phyloP scores from a whole-genome alignment of 805 yeast genomes.

The Clavispora santaluciae region DNA sequence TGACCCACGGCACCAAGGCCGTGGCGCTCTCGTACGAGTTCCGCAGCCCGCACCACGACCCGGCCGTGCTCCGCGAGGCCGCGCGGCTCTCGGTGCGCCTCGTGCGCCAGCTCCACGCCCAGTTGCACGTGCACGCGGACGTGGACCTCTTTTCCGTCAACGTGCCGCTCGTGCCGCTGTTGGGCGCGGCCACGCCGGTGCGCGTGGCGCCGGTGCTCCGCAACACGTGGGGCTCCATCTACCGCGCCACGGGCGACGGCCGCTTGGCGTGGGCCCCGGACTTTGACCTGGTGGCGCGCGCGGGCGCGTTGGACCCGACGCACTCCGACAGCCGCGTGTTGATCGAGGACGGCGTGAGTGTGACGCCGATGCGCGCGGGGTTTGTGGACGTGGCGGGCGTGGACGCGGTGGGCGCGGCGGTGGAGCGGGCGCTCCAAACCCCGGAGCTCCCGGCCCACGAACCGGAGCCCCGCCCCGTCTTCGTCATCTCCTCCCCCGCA shows the following conservation, averaged over 20 bases:
- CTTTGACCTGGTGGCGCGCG: slow-evolving; percentile 60
- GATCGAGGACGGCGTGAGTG: slow-evolving; percentile 55
- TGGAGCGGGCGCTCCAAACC: too few species aligned
- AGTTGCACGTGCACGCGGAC: slow-evolving; percentile 46
- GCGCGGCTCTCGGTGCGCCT: slow-evolving; percentile 62
- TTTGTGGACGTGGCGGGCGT: neutral
- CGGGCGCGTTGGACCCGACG: slow-evolving; percentile 34
- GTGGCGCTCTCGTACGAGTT: slow-evolving; percentile 89
- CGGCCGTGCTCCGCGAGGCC: slow-evolving; percentile 54
- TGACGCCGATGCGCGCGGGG: slow-evolving; percentile 53
- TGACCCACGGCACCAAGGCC: slow-evolving; percentile 62
- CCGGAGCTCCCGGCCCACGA: too few species aligned
- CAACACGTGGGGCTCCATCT: slow-evolving; percentile 75
- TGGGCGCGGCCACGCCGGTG: slow-evolving; percentile 58
- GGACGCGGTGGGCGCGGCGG: neutral
- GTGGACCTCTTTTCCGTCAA: slow-evolving; percentile 80
- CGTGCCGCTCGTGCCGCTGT: slow-evolving; percentile 62
- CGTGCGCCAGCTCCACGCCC: slow-evolving; percentile 50
- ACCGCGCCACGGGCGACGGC: slow-evolving; percentile 28
- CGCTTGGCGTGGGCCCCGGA: slow-evolving; percentile 80
- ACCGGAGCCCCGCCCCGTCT: slow-evolving; percentile 5
- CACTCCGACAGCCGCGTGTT: slow-evolving; percentile 71
- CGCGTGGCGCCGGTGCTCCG: slow-evolving; percentile 73
- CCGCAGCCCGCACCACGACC: slow-evolving; percentile 45
- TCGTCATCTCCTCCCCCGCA: slow-evolving; percentile 36